Percentiles rank a stretch among this genome's conserved stretches.
phyloP scores from a whole-genome alignment of 2,329 filamentous ascomycete species.

The Cladophialophora exuberans region DNA sequence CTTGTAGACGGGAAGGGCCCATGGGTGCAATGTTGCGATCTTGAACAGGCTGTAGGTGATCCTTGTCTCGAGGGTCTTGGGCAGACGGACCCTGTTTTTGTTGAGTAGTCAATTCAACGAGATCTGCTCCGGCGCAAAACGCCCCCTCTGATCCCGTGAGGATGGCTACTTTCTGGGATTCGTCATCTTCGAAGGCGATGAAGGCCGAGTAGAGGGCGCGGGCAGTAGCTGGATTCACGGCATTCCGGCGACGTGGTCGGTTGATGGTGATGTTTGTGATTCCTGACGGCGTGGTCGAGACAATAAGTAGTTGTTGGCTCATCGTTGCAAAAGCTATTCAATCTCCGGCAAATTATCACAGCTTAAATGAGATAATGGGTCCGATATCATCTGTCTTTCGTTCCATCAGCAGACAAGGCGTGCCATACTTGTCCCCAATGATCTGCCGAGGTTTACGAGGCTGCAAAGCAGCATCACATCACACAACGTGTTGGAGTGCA shows the following conservation, averaged over 20 bases:
- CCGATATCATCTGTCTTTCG: no score
- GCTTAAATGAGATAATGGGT: no score
- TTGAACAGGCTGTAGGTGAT: constrained; percentile 38
- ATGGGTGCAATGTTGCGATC: constrained; percentile 52
- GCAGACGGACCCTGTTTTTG: constrained; percentile 40
- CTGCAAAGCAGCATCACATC: background rate
- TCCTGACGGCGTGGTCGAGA: constrained; percentile 36
- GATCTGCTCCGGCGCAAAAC: constrained; percentile 60
- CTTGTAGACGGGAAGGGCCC: constrained; percentile 55
- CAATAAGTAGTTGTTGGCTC: background rate
- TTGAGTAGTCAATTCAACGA: constrained; percentile 40
- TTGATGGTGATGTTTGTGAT: constrained; percentile 62
- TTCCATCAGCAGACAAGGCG: no score
- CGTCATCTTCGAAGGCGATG: constrained; percentile 54
- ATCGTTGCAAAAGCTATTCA: background rate
- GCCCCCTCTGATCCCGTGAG: constrained; percentile 51
- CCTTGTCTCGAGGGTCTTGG: constrained; percentile 20
- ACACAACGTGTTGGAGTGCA: no score
- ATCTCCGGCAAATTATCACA: no score
- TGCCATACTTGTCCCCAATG: no score
- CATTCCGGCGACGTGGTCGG: constrained; percentile 56
- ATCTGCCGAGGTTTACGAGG: constrained; percentile 6
- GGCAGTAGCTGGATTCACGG: constrained; percentile 55
- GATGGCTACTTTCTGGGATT: constrained; percentile 56
- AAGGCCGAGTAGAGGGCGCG: constrained; percentile 54